Evolutionary conservation across 2,329 filamentous ascomycete genomes (phyloP).

Genomic region (Emergomyces pasteurianus): DNA sequence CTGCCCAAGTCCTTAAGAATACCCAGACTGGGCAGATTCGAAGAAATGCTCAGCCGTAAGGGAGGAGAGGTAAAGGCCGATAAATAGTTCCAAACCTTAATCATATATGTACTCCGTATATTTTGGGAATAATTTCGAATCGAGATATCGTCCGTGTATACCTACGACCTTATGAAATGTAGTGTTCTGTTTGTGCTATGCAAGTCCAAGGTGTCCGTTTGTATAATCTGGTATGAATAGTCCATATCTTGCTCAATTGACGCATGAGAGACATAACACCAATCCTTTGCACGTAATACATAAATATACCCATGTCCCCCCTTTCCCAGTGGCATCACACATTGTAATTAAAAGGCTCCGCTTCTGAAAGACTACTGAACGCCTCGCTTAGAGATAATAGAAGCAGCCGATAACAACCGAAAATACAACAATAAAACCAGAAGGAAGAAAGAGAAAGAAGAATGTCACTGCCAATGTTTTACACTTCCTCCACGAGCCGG

Average conservation of each 20-base stretch:
- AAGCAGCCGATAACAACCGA: neutral
- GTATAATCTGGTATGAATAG: too few relatives aligned
- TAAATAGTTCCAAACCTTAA: neutral
- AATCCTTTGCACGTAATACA: neutral
- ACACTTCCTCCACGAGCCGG: slow-evolving; percentile 31
- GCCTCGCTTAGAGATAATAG: neutral
- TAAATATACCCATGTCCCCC: neutral
- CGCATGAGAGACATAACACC: neutral
- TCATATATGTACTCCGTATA: neutral
- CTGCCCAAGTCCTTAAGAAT: too few relatives aligned
- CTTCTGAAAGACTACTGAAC: neutral
- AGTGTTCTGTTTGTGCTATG: too few relatives aligned
- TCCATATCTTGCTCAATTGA: neutral
- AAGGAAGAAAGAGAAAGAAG: neutral
- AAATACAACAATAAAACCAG: neutral
- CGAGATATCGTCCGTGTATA: too few relatives aligned
- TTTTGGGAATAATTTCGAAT: neutral
- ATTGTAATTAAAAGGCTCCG: neutral
- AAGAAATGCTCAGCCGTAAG: neutral
- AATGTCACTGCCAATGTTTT: slow-evolving; percentile 3
- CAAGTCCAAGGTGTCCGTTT: too few relatives aligned
- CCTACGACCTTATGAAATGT: too few relatives aligned
- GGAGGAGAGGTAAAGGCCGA: too few relatives aligned
- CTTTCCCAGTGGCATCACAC: neutral
- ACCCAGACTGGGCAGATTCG: neutral